Evolutionary conservation across 2,329 filamentous ascomycete species (phyloP), one percentile per base, ranked within the genome.

Genomic region (Trichoderma sp.): DNA sequence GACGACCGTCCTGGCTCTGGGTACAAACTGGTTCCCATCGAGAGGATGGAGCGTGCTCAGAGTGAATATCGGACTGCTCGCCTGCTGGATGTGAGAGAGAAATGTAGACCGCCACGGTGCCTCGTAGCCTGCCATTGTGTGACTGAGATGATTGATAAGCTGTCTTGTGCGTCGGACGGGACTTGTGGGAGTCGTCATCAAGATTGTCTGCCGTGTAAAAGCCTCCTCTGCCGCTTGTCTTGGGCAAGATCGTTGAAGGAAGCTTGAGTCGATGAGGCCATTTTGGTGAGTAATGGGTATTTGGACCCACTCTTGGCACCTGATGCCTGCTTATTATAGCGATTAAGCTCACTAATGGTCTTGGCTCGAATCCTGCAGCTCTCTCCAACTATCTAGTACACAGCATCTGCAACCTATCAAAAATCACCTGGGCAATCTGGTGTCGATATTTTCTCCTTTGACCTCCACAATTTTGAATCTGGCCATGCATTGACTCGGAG

Each of bases 1-100:
- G 77, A 97, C 90, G 81, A 95, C 96, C 77, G 90, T 94, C 68
- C 94, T 89, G 9, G 89, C 91, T 68, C 93, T 88, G 1, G 90
- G 87, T 6, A 78, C 71, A 74, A 80, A 80, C 0, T 86, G 84
- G 2, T 85, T 75, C 73, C 82, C 82, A 79, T 78, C 73, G 28
- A 77, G 74, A 26, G 80, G 77, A 73, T 86, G 86, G 17, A 88
- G 77, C 2, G 87, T 88, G 76, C 83, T 83, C 64, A 90, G 83
- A 26, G 81, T 81, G 77, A 88, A 88, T 67, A 82, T 82, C 7
- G 86, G 84, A n/a, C 82, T 77, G 53, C 81, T 74, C 82, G 88
- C 85, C 65, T 79, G 76, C 62, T 81, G 73, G 58, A 88, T 73
- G 75, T 90, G 86, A n/a, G 84, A 79, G 65, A 87, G 76, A 78